phyloP scores from a whole-genome alignment of 352 stramenopile genomes.

The Aphanomyces stellatus region DNA sequence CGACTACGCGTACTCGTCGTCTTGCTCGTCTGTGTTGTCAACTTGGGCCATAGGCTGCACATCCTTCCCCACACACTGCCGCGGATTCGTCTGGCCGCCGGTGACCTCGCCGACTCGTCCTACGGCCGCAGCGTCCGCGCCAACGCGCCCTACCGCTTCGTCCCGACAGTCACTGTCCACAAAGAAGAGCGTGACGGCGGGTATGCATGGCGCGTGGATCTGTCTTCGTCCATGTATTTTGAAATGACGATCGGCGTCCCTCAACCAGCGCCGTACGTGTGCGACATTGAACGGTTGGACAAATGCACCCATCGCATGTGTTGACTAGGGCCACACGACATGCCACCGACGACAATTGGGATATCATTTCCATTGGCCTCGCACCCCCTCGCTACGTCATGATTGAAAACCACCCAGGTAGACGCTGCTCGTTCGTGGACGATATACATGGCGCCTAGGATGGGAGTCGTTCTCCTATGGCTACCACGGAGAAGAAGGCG shows the following conservation, averaged over 20 bases:
- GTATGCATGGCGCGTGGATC: conserved; percentile 27
- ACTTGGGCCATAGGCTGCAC: not conserved
- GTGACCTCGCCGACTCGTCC: not conserved
- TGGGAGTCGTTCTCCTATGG: conserved; percentile 55
- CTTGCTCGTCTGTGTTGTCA: too few relatives aligned
- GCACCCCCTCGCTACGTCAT: conserved; percentile 37
- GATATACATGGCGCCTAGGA: too few relatives aligned
- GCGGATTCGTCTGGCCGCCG: not conserved
- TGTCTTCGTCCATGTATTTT: conserved; percentile 58
- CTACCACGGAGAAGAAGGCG: conserved; percentile 68
- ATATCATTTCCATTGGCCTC: conserved; percentile 64
- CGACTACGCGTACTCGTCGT: not conserved
- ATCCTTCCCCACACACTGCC: not conserved
- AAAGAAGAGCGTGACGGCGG: not conserved
- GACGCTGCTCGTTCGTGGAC: too few relatives aligned
- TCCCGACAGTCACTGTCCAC: conserved; percentile 23
- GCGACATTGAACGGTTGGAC: not conserved
- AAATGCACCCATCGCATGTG: too few relatives aligned
- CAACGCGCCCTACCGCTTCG: conserved; percentile 57
- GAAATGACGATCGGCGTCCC: conserved; percentile 45
- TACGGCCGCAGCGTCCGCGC: conserved; percentile 49
- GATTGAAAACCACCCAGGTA: conserved; percentile 43
- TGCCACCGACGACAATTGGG: conserved; percentile 14
- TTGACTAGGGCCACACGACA: not conserved
- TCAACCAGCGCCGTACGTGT: conserved; percentile 9